A percentile compares a stretch with the other conserved stretches of the same genome.
Evolutionary conservation across 2,329 filamentous ascomycete species (phyloP).

Genomic region (Tolypocladium paradoxum): DNA sequence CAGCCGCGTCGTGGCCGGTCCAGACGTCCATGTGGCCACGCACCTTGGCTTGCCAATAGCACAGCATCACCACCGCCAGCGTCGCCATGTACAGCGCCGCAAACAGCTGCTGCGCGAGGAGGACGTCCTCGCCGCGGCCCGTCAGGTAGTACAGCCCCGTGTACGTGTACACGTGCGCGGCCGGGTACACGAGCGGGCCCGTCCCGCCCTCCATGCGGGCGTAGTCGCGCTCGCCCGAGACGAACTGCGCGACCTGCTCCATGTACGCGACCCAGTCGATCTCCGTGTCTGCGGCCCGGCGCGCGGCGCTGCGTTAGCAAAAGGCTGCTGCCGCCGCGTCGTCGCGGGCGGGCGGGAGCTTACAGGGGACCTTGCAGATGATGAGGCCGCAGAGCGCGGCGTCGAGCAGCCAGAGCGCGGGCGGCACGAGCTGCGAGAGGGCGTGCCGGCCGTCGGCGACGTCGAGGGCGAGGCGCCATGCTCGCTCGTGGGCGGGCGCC

Average conservation of each 20-base stretch:
- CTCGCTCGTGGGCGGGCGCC: conserved; percentile 13
- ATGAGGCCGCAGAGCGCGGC: conserved; percentile 61
- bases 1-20: background rate
- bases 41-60: conserved; percentile 67
- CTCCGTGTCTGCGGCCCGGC: conserved; percentile 59
- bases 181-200: conserved; percentile 90
- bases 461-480: conserved; percentile 25
- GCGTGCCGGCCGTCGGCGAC: conserved; percentile 37
- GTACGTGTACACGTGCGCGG: conserved; percentile 88
- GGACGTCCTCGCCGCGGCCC: conserved; percentile 62
- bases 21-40: conserved; percentile 3
- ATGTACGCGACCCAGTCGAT: conserved; percentile 98
- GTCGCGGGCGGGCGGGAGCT: too few species aligned
- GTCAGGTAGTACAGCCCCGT: conserved; percentile 69
- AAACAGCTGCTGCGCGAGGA: conserved; percentile 77
- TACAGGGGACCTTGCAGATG: conserved; percentile 77
- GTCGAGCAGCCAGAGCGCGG: conserved; percentile 59
- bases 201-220: conserved; percentile 75
- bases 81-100: conserved; percentile 67
- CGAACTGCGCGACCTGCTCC: conserved; percentile 74
- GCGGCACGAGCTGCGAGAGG: conserved; percentile 40
- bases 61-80: conserved; percentile 66
- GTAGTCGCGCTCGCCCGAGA: conserved; percentile 83
- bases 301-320: background rate
- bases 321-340: too few species aligned